phyloP scores from a whole-genome alignment of 352 stramenopile genomes.

The Saprolegnia diclina region DNA sequence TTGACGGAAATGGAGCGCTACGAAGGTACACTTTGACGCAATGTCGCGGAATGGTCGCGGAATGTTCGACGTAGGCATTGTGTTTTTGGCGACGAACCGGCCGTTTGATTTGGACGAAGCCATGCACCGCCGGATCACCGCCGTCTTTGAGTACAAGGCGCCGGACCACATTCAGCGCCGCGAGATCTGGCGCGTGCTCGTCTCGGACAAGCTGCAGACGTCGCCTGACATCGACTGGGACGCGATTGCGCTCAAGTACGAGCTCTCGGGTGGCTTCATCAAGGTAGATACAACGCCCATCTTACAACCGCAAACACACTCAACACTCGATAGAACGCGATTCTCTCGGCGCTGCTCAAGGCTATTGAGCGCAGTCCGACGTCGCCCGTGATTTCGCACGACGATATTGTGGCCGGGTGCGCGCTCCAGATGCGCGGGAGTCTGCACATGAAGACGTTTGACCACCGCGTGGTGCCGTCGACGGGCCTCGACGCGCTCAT shows the following conservation, averaged over 20 bases:
- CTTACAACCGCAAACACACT: too few relatives aligned
- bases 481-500: slow-evolving; percentile 69
- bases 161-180: slow-evolving; percentile 75
- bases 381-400: slow-evolving; percentile 60
- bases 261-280: slow-evolving; percentile 86
- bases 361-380: slow-evolving; percentile 58
- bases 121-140: slow-evolving; percentile 87
- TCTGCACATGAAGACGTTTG: slow-evolving; percentile 86
- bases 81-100: slow-evolving; percentile 85
- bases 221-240: slow-evolving; percentile 76
- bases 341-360: slow-evolving; percentile 74
- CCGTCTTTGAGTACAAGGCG: slow-evolving; percentile 83
- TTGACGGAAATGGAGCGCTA: slow-evolving; percentile 85
- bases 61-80: slow-evolving; percentile 38
- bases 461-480: slow-evolving; percentile 76
- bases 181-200: slow-evolving; percentile 80
- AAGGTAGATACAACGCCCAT: slow-evolving; percentile 41
- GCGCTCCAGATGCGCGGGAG: slow-evolving; percentile 83
- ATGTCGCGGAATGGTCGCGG: neutral
- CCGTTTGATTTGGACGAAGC: slow-evolving; percentile 85
- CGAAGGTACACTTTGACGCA: slow-evolving; percentile 30
- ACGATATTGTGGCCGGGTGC: slow-evolving; percentile 71
- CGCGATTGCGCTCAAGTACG: slow-evolving; percentile 78
- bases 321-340: slow-evolving; percentile 45
- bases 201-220: slow-evolving; percentile 46